These are phyloP conservation scores for Trametes hirsuta DNA, from an alignment of 1,284 basidiomycete genomes.

Conservation along the genomic window DNA sequence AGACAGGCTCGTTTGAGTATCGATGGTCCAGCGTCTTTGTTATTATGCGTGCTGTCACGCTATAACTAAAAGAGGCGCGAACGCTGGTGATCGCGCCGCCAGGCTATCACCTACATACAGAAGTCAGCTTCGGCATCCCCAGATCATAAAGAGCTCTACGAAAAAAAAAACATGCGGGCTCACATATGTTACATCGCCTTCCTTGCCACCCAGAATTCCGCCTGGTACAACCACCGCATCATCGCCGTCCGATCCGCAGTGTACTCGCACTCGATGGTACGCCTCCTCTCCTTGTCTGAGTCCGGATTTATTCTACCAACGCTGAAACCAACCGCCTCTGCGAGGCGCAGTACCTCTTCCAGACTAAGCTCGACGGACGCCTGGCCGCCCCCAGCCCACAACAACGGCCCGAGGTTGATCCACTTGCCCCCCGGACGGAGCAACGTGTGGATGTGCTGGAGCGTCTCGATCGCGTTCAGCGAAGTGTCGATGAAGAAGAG, in stretches of 20 bases:
- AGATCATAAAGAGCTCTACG: neutral
- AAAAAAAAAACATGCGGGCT: neutral
- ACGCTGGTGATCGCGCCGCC: too few species aligned
- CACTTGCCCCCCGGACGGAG: constrained; percentile 62
- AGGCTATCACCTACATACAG: too few species aligned
- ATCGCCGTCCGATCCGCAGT: constrained; percentile 62
- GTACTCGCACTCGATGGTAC: constrained; percentile 62
- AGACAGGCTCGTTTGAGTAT: too few species aligned
- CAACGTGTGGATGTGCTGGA: constrained; percentile 54
- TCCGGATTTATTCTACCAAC: constrained; percentile 26
- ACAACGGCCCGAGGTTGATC: constrained; percentile 70
- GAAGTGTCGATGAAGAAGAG: constrained; percentile 77
- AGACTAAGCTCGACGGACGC: constrained; percentile 63
- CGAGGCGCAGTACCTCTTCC: constrained; percentile 57
- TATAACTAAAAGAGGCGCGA: too few species aligned
- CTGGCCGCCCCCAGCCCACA: constrained; percentile 60
- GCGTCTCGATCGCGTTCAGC: constrained; percentile 55
- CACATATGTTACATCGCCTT: constrained; percentile 32
- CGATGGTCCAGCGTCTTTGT: neutral
- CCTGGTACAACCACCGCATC: constrained; percentile 69
- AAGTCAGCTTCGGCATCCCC: too few species aligned
- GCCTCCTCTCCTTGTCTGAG: constrained; percentile 27
- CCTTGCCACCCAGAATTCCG: constrained; percentile 66
- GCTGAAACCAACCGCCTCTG: constrained; percentile 54
- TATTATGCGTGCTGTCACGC: neutral